These are phyloP conservation scores for Ganoderma sinense DNA, from an alignment of 1,284 basidiomycete genomes.

Conservation along the genomic window DNA sequence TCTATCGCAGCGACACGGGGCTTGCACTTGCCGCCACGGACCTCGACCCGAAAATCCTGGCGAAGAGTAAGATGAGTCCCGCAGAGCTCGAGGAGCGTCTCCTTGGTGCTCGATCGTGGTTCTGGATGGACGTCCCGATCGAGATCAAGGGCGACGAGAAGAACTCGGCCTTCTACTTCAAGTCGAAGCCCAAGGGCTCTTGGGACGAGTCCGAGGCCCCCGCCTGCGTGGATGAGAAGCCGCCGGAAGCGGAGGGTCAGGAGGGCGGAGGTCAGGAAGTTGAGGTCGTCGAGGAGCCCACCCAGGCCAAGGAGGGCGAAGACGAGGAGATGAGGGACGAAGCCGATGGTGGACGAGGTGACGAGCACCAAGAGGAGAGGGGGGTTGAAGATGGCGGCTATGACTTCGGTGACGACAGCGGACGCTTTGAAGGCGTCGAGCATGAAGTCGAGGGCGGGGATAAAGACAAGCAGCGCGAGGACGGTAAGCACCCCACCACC, in stretches of 20 bases:
- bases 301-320: neutral
- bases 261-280: neutral
- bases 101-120: neutral
- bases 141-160: neutral
- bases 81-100: neutral
- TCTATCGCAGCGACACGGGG: neutral
- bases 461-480: neutral
- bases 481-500: neutral
- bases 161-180: constrained; percentile 1
- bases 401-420: no score
- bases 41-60: no score
- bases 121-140: constrained; percentile 5
- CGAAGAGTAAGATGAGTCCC: neutral
- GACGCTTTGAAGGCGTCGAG: no score
- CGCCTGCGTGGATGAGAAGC: neutral
- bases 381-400: neutral
- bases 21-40: neutral
- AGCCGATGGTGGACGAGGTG: no score
- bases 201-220: neutral
- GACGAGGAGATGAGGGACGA: neutral
- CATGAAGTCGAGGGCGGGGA: neutral
- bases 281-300: neutral
- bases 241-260: neutral
- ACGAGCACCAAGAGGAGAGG: neutral
- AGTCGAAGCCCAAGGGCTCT: neutral